Evolutionary conservation across 495 filamentous ascomycete species (phyloP).

Genomic region (Haplographium delicatum): DNA sequence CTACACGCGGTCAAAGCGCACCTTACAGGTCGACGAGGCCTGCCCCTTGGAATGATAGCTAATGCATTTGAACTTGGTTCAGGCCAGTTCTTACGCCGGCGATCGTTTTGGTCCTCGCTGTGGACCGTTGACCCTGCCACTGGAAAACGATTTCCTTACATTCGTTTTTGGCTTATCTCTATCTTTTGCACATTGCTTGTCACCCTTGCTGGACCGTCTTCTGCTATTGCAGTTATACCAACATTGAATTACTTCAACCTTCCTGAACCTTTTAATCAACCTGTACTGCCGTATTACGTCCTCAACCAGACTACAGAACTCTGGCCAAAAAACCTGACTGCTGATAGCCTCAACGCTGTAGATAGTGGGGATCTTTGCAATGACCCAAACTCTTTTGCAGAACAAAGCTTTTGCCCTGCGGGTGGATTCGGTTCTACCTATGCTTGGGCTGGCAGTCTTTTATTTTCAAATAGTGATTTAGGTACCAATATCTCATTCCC

Average conservation of each 20-base stretch:
- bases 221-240: slow-evolving; percentile 10
- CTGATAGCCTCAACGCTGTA: background rate
- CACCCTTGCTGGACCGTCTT: slow-evolving; percentile 2
- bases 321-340: background rate
- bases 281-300: slow-evolving; percentile 6
- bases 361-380: background rate
- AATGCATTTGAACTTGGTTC: slow-evolving; percentile 5
- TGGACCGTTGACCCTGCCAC: slow-evolving; percentile 5
- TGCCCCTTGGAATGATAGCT: slow-evolving; percentile 6
- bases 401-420: slow-evolving; percentile 1
- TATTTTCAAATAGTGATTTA: background rate
- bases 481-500: slow-evolving; percentile 1
- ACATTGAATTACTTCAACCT: slow-evolving; percentile 8
- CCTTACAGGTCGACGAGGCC: background rate
- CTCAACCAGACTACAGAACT: slow-evolving; percentile 2
- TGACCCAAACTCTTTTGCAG: background rate
- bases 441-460: background rate
- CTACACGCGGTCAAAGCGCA: background rate
- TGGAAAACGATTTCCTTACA: background rate
- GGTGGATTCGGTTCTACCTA: background rate
- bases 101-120: background rate
- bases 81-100: background rate
- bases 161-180: slow-evolving; percentile 7
- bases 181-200: slow-evolving; percentile 3
- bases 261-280: background rate